Evolutionary conservation across 352 stramenopile genomes (phyloP), one percentile per base, ranked within the genome.

Genomic region (Pythium sp.): DNA sequence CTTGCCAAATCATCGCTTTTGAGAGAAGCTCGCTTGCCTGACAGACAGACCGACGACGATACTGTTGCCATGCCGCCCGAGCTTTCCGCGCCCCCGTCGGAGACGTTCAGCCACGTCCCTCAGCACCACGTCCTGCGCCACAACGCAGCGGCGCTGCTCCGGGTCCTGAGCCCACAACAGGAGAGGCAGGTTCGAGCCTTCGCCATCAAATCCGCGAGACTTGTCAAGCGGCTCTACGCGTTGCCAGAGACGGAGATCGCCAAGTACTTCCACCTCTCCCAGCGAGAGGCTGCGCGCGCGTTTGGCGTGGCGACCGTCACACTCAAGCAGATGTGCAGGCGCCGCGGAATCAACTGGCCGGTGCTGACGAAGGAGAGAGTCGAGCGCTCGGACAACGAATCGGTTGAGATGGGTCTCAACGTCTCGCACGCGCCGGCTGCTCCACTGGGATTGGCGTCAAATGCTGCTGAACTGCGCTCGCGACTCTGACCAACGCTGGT

Each of bases 161-260:
- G 6, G 15, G 0, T 7, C 41, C 6, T 51, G 43, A 51, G 43
- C 43, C 43, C 15, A 5, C 43, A 49, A 18, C 43, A 49, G 43
- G 14, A 22, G 18, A 49, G 18, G 15, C 43, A 49, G 18, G 5
- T 49, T 22, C 49, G 49, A n/a, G 18, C 9, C 20, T 56, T 56
- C 43, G 49, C 9, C 18, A 28, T 18, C 22, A 56, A 7, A 36
- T 30, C 53, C 28, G 54, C 8, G 15, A 59, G 7, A n/a, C 15
- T 41, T 15, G 24, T 34, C 28, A 60, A 60, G 54, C 15, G 54
- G 28, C 28, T 60, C 28, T 22, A 26, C 54, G 54, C 54, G 18
- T 11, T 60, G 54, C 28, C 54, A 28, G 54, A 60, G 54, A 26
- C 26, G 28, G 54, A 41, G 28, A 43, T 60, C 54, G 28, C 28